phyloP scores from a whole-genome alignment of 306 rosid genomes.

The Abrus pulchellus region DNA sequence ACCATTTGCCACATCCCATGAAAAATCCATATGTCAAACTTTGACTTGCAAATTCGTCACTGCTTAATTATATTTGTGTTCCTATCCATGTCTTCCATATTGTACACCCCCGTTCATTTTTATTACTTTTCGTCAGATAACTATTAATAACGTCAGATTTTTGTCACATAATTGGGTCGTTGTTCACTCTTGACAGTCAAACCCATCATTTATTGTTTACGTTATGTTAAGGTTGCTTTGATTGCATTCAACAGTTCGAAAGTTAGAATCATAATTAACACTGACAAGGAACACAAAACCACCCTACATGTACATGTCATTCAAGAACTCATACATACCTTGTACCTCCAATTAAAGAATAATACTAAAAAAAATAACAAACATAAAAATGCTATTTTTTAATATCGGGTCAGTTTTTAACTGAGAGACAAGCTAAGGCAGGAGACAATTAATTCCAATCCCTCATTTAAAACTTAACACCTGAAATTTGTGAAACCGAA shows the following conservation, averaged over 20 bases:
- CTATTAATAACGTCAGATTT: slow-evolving; percentile 2
- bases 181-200: slow-evolving; percentile 31
- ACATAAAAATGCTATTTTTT: background rate
- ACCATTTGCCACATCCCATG: background rate
- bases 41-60: background rate
- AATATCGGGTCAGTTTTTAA: too few relatives aligned
- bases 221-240: slow-evolving; percentile 35
- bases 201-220: slow-evolving; percentile 27
- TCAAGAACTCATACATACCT: background rate
- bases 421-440: too few relatives aligned
- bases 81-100: slow-evolving; percentile 1
- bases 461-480: slow-evolving; percentile 5
- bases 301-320: background rate
- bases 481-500: slow-evolving; percentile 3
- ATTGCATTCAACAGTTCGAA: slow-evolving; percentile 45
- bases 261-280: slow-evolving; percentile 32
- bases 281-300: slow-evolving; percentile 31
- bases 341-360: slow-evolving; percentile 19
- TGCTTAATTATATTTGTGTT: background rate
- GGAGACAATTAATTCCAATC: background rate
- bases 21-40: slow-evolving; percentile 1
- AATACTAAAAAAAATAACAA: background rate
- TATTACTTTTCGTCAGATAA: background rate
- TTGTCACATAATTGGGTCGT: slow-evolving; percentile 31
- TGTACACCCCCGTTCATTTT: background rate